Evolutionary conservation across 169 alveolate species (phyloP).

Genomic region (Plasmodium berghei): DNA sequence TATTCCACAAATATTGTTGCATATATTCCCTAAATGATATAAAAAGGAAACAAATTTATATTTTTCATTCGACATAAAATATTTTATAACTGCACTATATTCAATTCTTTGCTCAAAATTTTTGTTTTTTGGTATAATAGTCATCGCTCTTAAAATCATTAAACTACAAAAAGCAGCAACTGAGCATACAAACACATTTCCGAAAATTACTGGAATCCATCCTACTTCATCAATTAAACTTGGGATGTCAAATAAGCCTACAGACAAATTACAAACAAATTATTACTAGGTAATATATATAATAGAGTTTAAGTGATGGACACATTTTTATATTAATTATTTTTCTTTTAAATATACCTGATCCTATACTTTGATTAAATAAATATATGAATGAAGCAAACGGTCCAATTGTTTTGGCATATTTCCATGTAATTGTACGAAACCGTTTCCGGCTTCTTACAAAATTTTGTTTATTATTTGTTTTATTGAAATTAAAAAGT

Average conservation of each 20-base stretch:
- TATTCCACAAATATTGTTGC: conserved; percentile 81
- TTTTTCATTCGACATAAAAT: conserved; percentile 80
- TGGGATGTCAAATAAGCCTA: conserved; percentile 85
- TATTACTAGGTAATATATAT: not conserved
- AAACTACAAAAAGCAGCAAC: conserved; percentile 82
- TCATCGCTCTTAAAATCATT: conserved; percentile 85
- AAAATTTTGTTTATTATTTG: conserved; percentile 53
- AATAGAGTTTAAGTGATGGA: conserved; percentile 1
- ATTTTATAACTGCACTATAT: conserved; percentile 83
- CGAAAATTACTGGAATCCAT: conserved; percentile 80
- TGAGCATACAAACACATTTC: conserved; percentile 78
- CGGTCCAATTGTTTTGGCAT: conserved; percentile 85
- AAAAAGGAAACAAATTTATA: conserved; percentile 80
- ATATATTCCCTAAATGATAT: conserved; percentile 81
- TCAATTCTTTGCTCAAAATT: conserved; percentile 86
- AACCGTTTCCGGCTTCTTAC: conserved; percentile 82
- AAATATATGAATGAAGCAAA: conserved; percentile 83
- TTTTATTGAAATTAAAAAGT: conserved; percentile 29
- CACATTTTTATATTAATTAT: not conserved
- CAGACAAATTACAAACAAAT: conserved; percentile 11
- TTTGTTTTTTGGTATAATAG: conserved; percentile 84
- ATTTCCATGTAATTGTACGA: conserved; percentile 87
- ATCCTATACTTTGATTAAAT: conserved; percentile 84
- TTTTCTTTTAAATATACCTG: conserved; percentile 71
- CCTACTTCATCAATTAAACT: conserved; percentile 82